A percentile compares a stretch with the other conserved stretches of the same genome.
Evolutionary conservation across 139 green algal species (phyloP).

Genomic region (Closterium sp.): DNA sequence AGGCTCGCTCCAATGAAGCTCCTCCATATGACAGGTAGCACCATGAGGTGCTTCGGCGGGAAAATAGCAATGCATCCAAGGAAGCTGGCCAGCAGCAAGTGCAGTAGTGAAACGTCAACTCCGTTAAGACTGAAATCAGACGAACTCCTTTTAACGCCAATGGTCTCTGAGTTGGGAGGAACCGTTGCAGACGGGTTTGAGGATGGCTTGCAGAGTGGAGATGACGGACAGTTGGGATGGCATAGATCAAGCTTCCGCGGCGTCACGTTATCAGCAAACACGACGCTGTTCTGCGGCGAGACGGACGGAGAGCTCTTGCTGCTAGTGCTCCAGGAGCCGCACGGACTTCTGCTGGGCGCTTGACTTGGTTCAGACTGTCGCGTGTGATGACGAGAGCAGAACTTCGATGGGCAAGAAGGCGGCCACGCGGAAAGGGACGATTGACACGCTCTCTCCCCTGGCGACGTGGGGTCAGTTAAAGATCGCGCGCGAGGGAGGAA

Average conservation of each 20-base stretch:
- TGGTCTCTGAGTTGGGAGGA: neutral
- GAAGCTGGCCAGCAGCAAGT: neutral
- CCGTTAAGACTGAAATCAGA: neutral
- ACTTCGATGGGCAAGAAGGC: neutral
- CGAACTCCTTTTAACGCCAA: neutral
- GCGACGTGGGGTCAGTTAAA: no score
- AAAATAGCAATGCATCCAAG: neutral
- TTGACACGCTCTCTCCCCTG: neutral
- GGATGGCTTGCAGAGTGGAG: neutral
- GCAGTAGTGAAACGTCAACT: neutral
- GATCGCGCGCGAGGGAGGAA: neutral
- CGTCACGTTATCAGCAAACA: neutral
- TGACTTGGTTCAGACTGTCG: neutral
- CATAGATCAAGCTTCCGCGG: neutral
- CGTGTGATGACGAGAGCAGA: neutral
- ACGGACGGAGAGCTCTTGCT: neutral
- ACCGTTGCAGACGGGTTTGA: neutral
- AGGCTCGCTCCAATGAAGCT: neutral
- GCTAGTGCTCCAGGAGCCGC: neutral
- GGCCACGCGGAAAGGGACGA: neutral
- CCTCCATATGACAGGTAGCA: neutral
- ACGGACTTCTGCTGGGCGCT: neutral
- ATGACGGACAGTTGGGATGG: neutral
- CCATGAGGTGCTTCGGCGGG: neutral
- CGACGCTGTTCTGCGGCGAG: neutral